These are phyloP conservation scores for Rhizophagus prolifer DNA, from an alignment of 192 early-diverging fungal species.

Conservation along the genomic window DNA sequence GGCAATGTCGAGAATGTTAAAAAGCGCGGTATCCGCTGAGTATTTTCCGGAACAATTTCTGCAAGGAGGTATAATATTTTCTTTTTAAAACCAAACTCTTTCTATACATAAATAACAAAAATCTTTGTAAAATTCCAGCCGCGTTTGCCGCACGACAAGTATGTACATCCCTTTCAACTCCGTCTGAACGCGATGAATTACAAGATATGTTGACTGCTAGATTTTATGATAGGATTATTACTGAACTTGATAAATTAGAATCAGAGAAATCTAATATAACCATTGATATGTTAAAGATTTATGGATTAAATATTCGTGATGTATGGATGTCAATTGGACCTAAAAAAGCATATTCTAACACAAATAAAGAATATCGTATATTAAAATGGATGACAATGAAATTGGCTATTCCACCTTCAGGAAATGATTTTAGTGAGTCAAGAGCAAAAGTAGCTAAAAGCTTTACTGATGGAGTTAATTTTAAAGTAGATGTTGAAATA, in stretches of 20 bases:
- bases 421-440: constrained; percentile 29
- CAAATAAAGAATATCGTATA: constrained; percentile 28
- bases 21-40: constrained; percentile 14
- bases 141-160: constrained; percentile 13
- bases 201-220: constrained; percentile 29
- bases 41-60: constrained; percentile 46
- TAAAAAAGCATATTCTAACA: constrained; percentile 22
- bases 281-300: constrained; percentile 37
- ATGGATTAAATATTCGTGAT: constrained; percentile 38
- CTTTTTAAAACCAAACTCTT: not conserved
- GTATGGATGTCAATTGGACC: constrained; percentile 40
- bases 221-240: constrained; percentile 32
- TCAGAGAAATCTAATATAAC: constrained; percentile 18
- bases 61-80: constrained; percentile 33
- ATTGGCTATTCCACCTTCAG: constrained; percentile 18
- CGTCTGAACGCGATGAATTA: not conserved
- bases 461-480: constrained; percentile 33
- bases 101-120: not conserved
- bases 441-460: constrained; percentile 30
- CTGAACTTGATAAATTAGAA: constrained; percentile 20
- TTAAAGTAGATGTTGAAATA: constrained; percentile 45
- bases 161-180: constrained; percentile 13
- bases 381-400: constrained; percentile 45
- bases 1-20: constrained; percentile 27
- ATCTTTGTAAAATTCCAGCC: not conserved